Base-by-base conservation (phyloP, 768 basidiomycete species). In the Cantharellus anzutake region DNA sequence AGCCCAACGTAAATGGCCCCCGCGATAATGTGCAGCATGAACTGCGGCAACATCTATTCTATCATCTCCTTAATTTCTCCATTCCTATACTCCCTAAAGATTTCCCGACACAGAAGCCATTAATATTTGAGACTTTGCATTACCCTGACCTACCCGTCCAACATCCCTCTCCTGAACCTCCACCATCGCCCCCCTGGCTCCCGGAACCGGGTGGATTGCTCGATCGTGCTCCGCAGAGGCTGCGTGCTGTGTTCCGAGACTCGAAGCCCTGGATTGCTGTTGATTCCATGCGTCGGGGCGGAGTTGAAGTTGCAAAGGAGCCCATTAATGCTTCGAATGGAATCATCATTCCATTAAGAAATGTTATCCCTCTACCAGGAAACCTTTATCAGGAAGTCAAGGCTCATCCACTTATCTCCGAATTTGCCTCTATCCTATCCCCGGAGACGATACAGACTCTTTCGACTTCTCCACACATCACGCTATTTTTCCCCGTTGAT, bases 11-110 rank as follows among this genome's bases (percentile, higher is more conserved):
- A 29, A 60, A 65, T 41, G 14, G 41, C 64, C 66, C 79, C 42
- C 75, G 75, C 34, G 92, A 93, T 71, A 97, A 97, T 68, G 73
- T 92, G 39, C 79, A 89, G 60, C 82, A 86, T 66, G 73, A 79
- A 61, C 78, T 98, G 51, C 78, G 94, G 58, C 92, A 96, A 66
- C 84, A 93, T 66, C 76, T 99, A 58, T 83, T 97, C 66, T 98
- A 98, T 69, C 96, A 98, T 70, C 71, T 97, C 51, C 75, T 98
- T 64, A 96, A 98, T 70, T 81, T 81, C 68, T 80, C 85, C 3
- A 68, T 96, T 39, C 65, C 75, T 20, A 65, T 69, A 35, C 60
- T 74, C 14, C 74, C 80, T 38, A 64, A 71, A 48, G 35, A 55
- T 14, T 55, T 55, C 52, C 52, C 52, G 11, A 55, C 7, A 7